Conservation (phyloP, 768 basidiomycete species). For the Steccherinum ochraceum region DNA sequence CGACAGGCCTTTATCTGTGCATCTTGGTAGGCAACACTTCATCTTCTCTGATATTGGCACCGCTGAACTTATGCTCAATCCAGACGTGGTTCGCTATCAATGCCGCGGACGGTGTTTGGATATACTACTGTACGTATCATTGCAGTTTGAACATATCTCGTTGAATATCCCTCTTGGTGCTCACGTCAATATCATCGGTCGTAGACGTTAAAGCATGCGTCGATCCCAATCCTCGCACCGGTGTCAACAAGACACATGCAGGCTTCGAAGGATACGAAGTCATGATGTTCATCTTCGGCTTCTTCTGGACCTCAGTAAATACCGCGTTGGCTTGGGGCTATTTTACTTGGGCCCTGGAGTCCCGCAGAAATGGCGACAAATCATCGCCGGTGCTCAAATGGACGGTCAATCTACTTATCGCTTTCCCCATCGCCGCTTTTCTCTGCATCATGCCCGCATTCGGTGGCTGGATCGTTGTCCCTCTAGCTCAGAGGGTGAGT, state of each 20-base stretch:
- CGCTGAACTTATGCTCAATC: too few species aligned
- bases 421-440: conserved; percentile 1
- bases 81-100: conserved; percentile 8
- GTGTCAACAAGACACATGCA: conserved; percentile 1
- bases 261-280: conserved; percentile 5
- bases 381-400: not conserved
- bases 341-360: not conserved
- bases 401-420: conserved; percentile 5
- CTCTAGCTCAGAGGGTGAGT: conserved; percentile 7
- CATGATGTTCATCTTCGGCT: conserved; percentile 13
- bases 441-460: conserved; percentile 11
- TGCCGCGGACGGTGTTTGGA: conserved; percentile 10
- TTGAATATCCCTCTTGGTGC: not conserved
- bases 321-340: not conserved
- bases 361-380: not conserved
- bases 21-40: too few species aligned
- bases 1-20: too few species aligned
- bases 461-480: conserved; percentile 10
- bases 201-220: conserved; percentile 6
- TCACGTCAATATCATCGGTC: not conserved
- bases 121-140: conserved; percentile 11
- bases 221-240: conserved; percentile 8
- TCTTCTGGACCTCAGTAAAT: conserved; percentile 6
- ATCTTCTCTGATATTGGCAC: too few species aligned
- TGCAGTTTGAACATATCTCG: not conserved